phyloP scores from a whole-genome alignment of 2,329 filamentous ascomycete species.

The Aspergillus candidus region DNA sequence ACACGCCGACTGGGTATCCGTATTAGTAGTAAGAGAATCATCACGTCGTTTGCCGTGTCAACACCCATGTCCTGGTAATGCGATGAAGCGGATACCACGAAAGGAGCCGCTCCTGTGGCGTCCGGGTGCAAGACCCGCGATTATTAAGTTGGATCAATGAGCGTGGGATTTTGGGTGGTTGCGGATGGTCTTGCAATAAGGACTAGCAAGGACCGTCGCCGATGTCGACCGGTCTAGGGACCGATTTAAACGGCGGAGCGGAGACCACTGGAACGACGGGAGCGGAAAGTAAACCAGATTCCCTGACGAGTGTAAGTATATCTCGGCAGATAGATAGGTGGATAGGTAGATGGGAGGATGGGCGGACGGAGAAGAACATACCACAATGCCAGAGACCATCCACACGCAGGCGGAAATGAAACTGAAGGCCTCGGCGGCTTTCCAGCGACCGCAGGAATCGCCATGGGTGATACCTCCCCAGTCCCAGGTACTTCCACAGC shows the following conservation, averaged over 20 bases:
- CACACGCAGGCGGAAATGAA: constrained; percentile 67
- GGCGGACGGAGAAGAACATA: constrained; percentile 16
- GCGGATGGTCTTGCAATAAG: too few relatives aligned
- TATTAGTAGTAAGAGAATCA: constrained; percentile 4
- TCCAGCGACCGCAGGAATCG: constrained; percentile 61
- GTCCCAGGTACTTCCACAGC: constrained; percentile 54
- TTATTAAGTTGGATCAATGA: too few relatives aligned
- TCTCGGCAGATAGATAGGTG: neutral
- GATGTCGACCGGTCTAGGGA: too few relatives aligned
- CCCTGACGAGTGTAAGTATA: constrained; percentile 20
- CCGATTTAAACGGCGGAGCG: constrained; percentile 7
- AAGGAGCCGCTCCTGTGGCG: neutral
- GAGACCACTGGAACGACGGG: constrained; percentile 3
- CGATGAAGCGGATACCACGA: too few relatives aligned
- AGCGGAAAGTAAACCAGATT: constrained; percentile 33
- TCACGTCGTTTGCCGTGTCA: constrained; percentile 5
- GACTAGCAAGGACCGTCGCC: too few relatives aligned
- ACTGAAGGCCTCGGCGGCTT: constrained; percentile 63
- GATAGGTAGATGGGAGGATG: too few relatives aligned
- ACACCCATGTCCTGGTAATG: neutral
- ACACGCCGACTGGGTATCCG: constrained; percentile 9
- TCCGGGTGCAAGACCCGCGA: neutral
- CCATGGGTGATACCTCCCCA: constrained; percentile 51
- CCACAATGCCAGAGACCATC: constrained; percentile 59
- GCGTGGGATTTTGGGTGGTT: too few relatives aligned